phyloP scores from a whole-genome alignment of 2,329 filamentous ascomycete species.

The Cladobotryum mycophilum region DNA sequence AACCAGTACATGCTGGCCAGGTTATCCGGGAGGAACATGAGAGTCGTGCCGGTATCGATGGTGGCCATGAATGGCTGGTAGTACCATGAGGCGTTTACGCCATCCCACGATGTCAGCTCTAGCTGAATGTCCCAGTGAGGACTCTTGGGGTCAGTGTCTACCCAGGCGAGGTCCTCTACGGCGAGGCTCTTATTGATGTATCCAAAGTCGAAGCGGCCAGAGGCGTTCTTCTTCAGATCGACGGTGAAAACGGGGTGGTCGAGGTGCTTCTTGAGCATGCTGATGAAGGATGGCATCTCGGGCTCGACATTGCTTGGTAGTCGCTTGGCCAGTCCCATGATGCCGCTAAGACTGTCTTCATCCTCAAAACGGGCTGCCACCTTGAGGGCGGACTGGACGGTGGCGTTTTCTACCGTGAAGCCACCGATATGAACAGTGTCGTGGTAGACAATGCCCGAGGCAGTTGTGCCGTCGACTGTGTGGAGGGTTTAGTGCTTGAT shows the following conservation, averaged over 20 bases:
- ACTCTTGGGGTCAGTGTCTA: slow-evolving; percentile 26
- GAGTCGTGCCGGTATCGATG: slow-evolving; percentile 62
- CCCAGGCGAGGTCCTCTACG: slow-evolving; percentile 37
- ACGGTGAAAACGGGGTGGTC: slow-evolving; percentile 40
- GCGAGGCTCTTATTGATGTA: slow-evolving; percentile 36
- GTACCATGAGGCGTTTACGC: slow-evolving; percentile 45
- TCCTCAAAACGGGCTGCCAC: slow-evolving; percentile 39
- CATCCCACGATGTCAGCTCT: slow-evolving; percentile 35
- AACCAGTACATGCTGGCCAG: slow-evolving; percentile 59
- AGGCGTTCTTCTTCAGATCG: slow-evolving; percentile 42
- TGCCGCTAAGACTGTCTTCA: slow-evolving; percentile 39
- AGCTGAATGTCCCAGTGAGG: slow-evolving; percentile 42
- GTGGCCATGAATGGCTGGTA: slow-evolving; percentile 47
- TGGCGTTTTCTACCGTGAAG: slow-evolving; percentile 37
- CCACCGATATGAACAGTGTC: slow-evolving; percentile 44
- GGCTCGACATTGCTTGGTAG: slow-evolving; percentile 39
- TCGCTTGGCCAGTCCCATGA: slow-evolving; percentile 46
- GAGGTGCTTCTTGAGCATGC: slow-evolving; percentile 36
- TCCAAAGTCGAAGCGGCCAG: slow-evolving; percentile 47
- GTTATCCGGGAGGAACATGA: slow-evolving; percentile 53
- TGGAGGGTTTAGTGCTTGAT: no score
- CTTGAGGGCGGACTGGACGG: slow-evolving; percentile 42
- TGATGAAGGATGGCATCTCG: slow-evolving; percentile 37
- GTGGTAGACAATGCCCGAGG: slow-evolving; percentile 43
- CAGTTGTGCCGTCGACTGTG: slow-evolving; percentile 38